phyloP scores from a whole-genome alignment of 768 basidiomycete species.

The Inosperma sp. region DNA sequence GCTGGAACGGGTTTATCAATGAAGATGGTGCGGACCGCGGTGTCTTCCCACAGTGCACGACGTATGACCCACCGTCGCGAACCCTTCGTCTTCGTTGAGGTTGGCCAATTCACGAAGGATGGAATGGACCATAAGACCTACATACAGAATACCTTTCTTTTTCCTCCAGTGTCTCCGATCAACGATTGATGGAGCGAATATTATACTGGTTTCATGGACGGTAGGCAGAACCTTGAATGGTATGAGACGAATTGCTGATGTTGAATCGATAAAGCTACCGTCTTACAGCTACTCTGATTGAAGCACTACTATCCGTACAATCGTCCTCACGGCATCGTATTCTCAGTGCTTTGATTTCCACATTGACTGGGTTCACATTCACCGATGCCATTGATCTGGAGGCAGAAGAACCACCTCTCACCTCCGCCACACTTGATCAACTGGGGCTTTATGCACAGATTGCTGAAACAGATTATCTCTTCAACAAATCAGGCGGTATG shows the following conservation, averaged over 20 bases:
- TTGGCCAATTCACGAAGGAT: no score
- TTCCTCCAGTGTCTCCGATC: no score
- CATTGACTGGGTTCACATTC: slow-evolving; percentile 17
- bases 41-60: no score
- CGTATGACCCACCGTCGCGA: no score
- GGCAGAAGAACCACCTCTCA: slow-evolving; percentile 11
- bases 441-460: slow-evolving; percentile 7
- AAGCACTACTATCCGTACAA: slow-evolving; percentile 14
- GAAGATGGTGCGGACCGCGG: no score
- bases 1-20: no score
- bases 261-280: slow-evolving; percentile 11
- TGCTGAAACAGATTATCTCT: slow-evolving; percentile 4
- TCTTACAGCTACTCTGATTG: slow-evolving; percentile 17
- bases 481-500: slow-evolving; percentile 3
- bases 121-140: no score
- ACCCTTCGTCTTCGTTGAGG: no score
- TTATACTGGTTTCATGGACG: no score
- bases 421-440: slow-evolving; percentile 4
- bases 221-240: slow-evolving; percentile 1
- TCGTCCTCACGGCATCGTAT: slow-evolving; percentile 15
- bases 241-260: slow-evolving; percentile 2
- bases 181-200: no score
- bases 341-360: slow-evolving; percentile 13
- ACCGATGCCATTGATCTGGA: slow-evolving; percentile 18
- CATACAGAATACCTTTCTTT: no score